phyloP scores from a whole-genome alignment of 176 grass and related monocot species.

The Hordeum marinum region DNA sequence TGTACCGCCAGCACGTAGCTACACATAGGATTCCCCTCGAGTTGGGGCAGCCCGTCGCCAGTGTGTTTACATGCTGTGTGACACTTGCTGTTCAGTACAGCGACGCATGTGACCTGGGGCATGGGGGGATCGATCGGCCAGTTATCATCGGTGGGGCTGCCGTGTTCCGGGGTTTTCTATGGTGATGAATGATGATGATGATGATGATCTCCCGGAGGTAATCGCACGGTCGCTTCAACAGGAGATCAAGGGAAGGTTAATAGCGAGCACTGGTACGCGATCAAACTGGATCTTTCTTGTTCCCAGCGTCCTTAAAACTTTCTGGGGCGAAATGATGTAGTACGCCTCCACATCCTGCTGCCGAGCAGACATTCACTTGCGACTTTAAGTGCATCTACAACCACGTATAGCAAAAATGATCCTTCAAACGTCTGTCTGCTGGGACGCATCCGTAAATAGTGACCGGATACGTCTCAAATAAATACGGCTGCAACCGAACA shows the following conservation, averaged over 20 bases:
- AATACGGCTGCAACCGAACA: no score
- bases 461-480: no score
- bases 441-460: no score
- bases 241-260: not conserved
- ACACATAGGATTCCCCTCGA: slow-evolving; percentile 39
- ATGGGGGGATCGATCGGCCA: not conserved
- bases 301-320: not conserved
- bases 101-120: slow-evolving; percentile 12
- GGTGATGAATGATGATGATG: not conserved
- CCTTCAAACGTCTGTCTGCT: no score
- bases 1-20: not conserved
- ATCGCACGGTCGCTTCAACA: not conserved
- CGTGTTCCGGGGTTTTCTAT: not conserved
- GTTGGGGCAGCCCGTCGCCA: not conserved
- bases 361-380: not conserved
- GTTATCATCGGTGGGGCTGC: slow-evolving; percentile 28
- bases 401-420: no score
- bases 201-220: not conserved
- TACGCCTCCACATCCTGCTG: not conserved
- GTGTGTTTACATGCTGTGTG: not conserved
- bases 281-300: not conserved
- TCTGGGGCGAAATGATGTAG: not conserved
- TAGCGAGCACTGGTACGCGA: not conserved
- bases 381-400: no score
- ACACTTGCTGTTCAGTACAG: slow-evolving; percentile 7